A percentile compares a stretch with the other conserved stretches of the same genome.
Evolutionary conservation across 805 yeast genomes (phyloP).

Genomic region (Saccharomycopsis javanensis): DNA sequence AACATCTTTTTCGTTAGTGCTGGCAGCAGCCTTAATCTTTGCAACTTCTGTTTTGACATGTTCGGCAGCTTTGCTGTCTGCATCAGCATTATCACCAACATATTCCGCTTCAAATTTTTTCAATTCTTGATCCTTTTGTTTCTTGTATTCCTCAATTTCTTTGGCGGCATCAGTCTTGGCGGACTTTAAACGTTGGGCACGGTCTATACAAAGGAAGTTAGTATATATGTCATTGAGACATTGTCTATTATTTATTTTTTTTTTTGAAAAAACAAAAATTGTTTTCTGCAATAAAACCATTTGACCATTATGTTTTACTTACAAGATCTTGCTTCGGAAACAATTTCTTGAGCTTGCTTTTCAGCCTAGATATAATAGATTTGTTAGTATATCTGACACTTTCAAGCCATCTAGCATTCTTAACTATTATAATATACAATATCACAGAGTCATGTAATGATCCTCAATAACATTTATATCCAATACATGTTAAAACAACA

Average conservation of each 20-base stretch:
- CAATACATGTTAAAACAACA: no score
- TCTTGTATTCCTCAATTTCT: conserved; percentile 81
- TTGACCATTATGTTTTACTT: conserved; percentile 26
- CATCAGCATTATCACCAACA: conserved; percentile 63
- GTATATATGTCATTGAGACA: no score
- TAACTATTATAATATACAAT: no score
- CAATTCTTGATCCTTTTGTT: conserved; percentile 75
- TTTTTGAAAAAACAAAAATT: not conserved
- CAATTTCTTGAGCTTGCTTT: conserved; percentile 94
- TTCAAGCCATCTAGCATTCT: no score
- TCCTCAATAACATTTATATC: no score
- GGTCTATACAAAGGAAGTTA: no score
- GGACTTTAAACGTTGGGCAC: conserved; percentile 81
- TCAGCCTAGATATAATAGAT: conserved; percentile 50
- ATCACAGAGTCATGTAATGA: no score
- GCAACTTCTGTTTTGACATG: conserved; percentile 62
- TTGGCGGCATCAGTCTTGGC: conserved; percentile 88
- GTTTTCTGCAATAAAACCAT: not conserved
- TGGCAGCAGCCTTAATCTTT: conserved; percentile 55
- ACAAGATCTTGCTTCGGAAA: conserved; percentile 84
- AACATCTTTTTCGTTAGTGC: conserved; percentile 54
- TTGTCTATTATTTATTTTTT: no score
- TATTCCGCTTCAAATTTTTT: conserved; percentile 56
- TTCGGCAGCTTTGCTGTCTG: conserved; percentile 70
- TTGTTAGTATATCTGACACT: not conserved